phyloP scores from a whole-genome alignment of 148 eudicot genomes.

The Vaccinium macrocarpon region DNA sequence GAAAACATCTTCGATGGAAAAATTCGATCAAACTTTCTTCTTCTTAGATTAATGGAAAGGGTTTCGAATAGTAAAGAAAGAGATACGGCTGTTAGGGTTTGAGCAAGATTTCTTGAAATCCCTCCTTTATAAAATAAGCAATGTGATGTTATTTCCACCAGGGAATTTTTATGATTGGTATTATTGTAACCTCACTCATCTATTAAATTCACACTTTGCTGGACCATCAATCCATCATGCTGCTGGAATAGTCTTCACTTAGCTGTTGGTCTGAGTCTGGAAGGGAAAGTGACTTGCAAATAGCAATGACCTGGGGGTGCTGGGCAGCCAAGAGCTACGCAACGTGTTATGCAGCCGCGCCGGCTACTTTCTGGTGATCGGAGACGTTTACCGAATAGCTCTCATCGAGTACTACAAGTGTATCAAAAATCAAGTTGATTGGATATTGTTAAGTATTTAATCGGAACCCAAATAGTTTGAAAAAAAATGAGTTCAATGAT shows the following conservation, averaged over 20 bases:
- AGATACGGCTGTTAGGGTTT: conserved; percentile 1
- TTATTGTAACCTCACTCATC: not conserved
- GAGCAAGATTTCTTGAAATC: not conserved
- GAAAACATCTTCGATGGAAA: conserved; percentile 13
- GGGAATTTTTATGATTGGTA: not conserved
- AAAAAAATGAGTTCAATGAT: too few relatives aligned
- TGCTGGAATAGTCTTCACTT: not conserved
- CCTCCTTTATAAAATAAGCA: not conserved
- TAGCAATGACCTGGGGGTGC: too few relatives aligned
- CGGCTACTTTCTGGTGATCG: too few relatives aligned
- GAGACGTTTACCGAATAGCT: too few relatives aligned
- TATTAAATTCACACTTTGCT: too few relatives aligned
- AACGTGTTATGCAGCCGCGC: too few relatives aligned
- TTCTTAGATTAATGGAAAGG: not conserved
- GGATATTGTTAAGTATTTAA: too few relatives aligned
- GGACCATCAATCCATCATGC: not conserved
- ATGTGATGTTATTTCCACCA: not conserved
- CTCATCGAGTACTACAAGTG: too few relatives aligned
- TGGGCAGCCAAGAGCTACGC: too few relatives aligned
- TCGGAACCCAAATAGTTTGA: too few relatives aligned
- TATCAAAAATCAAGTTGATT: too few relatives aligned
- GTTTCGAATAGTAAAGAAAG: conserved; percentile 5
- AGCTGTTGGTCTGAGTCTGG: not conserved
- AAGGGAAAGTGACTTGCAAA: not conserved
- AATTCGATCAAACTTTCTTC: not conserved